A percentile compares a stretch with the other conserved stretches of the same genome.
phyloP scores from a whole-genome alignment of 257 asterid species.

The Voacanga thouarsii region DNA sequence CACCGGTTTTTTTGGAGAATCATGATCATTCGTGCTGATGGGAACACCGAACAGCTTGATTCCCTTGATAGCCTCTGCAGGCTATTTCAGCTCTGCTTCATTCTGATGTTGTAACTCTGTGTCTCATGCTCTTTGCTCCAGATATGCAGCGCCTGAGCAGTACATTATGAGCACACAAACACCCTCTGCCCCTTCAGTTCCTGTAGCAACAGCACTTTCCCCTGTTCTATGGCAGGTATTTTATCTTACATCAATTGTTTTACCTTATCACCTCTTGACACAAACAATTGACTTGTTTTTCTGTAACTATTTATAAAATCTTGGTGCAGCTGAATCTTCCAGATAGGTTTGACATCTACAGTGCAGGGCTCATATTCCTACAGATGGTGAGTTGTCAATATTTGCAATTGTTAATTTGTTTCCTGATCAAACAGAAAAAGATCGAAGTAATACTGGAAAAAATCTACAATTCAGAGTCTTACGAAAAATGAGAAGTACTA shows the following conservation, averaged over 20 bases:
- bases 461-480: not conserved
- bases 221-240: constrained; percentile 97
- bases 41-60: not conserved
- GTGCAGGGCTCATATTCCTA: constrained; percentile 74
- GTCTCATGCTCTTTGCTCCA: constrained; percentile 23
- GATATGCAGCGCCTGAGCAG: constrained; percentile 99
- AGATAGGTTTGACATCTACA: constrained; percentile 89
- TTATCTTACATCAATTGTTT: not conserved
- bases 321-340: constrained; percentile 80
- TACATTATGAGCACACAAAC: constrained; percentile 99
- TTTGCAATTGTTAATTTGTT: not conserved
- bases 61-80: not conserved
- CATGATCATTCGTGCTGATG: not conserved
- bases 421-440: not conserved
- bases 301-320: constrained; percentile 11
- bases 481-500: not conserved
- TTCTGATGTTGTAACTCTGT: not conserved
- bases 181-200: constrained; percentile 95
- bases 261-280: not conserved
- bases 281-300: constrained; percentile 7
- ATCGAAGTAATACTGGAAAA: not conserved
- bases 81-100: not conserved
- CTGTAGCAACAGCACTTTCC: constrained; percentile 93
- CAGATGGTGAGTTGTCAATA: constrained; percentile 69
- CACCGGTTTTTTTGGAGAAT: not conserved